Percentiles rank a stretch among this genome's conserved stretches.
phyloP scores from a whole-genome alignment of 2,329 filamentous ascomycete genomes.

The Xylaria sp. region DNA sequence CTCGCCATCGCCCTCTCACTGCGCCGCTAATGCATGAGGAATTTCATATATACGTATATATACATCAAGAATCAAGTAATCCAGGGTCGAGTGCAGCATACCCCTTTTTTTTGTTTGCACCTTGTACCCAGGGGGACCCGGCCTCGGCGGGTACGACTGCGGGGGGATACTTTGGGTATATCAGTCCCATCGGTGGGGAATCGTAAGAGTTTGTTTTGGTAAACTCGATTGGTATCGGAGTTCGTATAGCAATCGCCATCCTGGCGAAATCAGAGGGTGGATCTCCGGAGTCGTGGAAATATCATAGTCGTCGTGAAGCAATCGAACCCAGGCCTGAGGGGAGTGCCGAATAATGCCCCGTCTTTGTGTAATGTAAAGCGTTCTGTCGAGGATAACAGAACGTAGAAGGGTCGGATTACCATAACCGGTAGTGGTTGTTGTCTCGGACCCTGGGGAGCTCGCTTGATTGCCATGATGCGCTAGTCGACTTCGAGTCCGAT shows the following conservation, averaged over 20 bases:
- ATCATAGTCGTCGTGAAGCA: neutral
- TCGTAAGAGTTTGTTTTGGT: neutral
- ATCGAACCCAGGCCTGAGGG: neutral
- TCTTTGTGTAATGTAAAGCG: conserved; percentile 1
- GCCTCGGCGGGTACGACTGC: neutral
- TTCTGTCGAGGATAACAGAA: conserved; percentile 31
- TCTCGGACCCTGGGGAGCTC: conserved; percentile 47
- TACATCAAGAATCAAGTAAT: neutral
- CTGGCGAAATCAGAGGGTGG: neutral
- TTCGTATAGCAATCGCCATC: neutral
- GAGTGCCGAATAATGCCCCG: too few species aligned
- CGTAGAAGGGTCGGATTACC: conserved; percentile 46
- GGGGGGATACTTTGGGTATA: neutral
- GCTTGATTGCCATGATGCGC: conserved; percentile 34
- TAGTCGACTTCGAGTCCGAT: conserved; percentile 35
- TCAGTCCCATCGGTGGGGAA: neutral
- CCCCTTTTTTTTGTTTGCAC: neutral
- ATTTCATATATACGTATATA: neutral
- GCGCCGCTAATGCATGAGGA: neutral
- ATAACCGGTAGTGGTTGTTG: conserved; percentile 44
- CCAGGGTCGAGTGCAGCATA: neutral
- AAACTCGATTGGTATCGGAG: neutral
- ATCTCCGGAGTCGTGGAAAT: neutral
- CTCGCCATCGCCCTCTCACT: neutral
- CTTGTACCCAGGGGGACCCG: neutral